Percentiles rank a stretch among this genome's conserved stretches.
phyloP scores from a whole-genome alignment of 1,284 basidiomycete species.

The Ustilago trichophora region DNA sequence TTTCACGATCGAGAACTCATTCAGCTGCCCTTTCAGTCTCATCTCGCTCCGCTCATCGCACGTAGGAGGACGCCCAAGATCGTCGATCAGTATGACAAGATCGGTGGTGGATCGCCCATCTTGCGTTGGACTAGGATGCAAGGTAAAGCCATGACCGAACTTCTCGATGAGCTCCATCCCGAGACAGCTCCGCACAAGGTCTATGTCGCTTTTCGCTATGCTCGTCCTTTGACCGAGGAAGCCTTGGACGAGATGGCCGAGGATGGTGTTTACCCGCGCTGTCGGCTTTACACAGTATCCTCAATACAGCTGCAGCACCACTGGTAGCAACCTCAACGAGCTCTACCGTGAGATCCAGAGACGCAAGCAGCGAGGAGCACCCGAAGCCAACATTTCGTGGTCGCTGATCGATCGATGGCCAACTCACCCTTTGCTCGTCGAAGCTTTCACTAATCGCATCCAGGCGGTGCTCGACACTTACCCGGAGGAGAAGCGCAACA shows the following conservation, averaged over 20 bases:
- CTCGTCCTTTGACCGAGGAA: constrained; percentile 84
- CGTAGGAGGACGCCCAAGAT: constrained; percentile 91
- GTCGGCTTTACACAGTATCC: constrained; percentile 99
- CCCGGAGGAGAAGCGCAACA: constrained; percentile 73
- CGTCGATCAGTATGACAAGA: constrained; percentile 90
- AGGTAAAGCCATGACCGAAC: constrained; percentile 85
- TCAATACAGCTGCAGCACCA: constrained; percentile 98
- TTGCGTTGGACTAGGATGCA: constrained; percentile 87
- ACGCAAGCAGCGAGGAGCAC: constrained; percentile 59
- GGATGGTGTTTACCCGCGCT: constrained; percentile 90
- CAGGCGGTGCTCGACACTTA: constrained; percentile 84
- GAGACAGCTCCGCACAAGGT: constrained; percentile 92
- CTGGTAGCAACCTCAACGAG: constrained; percentile 95
- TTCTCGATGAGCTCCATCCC: constrained; percentile 93
- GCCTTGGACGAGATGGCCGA: constrained; percentile 83
- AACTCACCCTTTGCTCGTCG: constrained; percentile 89
- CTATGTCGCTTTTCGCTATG: constrained; percentile 78
- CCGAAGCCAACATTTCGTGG: constrained; percentile 80
- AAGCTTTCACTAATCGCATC: constrained; percentile 91
- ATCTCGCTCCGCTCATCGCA: constrained; percentile 89
- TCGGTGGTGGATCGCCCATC: constrained; percentile 98
- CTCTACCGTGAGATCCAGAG: constrained; percentile 74
- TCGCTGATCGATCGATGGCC: constrained; percentile 99
- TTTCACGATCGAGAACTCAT: constrained; percentile 97
- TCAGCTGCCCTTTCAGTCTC: constrained; percentile 85